Evolutionary conservation across 345 rosid species (phyloP), one percentile per base, ranked within the genome.

Genomic region (Conringia planisiliqua): DNA sequence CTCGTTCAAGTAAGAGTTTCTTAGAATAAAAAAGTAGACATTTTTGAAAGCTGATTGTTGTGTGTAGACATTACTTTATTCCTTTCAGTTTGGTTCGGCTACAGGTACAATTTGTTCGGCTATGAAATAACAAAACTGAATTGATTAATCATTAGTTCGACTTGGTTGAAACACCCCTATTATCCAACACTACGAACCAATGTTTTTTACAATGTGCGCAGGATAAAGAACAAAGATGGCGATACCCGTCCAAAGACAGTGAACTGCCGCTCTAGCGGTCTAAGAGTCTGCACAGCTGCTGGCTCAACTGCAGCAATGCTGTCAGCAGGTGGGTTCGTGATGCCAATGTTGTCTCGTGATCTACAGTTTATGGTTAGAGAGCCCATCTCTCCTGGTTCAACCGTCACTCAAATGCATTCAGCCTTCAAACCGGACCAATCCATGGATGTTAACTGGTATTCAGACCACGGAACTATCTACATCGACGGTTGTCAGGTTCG

Each of bases 231-330:
- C 55, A 79, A 82, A 39, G 77, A 81, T 42, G 82, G 83, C 11
- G 71, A 84, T 74, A 71, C 79, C 18, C 57, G 69, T 75, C 62
- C 80, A 5, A 83, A 84, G 32, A 59, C 85, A 51, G 85, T 86
- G 70, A 86, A 88, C 82, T 81, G 97, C 55, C 85, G 93, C 64
- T 88, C 98, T 60, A 91, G 98, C 60, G 98, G 98, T 71, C 82
- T 94, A 29, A 86, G 97, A 87, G 84, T 90, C 59, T 94, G 96
- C 43, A 89, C 92, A 38, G 91, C 97, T 12, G 88, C 91, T 59
- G 98, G 97, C 52, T 90, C 97, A 46, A 90, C 98, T 0, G 96
- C 96, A 5, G 97, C 99, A 66, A 94, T 90, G 96, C 88, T 75
- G 22, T 94, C 97, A 13, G 96, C 96, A 9, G 97, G 99, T 73